Conservation (phyloP, 164 flowering plant species). For the Kalanchoe fedtschenkoi region DNA sequence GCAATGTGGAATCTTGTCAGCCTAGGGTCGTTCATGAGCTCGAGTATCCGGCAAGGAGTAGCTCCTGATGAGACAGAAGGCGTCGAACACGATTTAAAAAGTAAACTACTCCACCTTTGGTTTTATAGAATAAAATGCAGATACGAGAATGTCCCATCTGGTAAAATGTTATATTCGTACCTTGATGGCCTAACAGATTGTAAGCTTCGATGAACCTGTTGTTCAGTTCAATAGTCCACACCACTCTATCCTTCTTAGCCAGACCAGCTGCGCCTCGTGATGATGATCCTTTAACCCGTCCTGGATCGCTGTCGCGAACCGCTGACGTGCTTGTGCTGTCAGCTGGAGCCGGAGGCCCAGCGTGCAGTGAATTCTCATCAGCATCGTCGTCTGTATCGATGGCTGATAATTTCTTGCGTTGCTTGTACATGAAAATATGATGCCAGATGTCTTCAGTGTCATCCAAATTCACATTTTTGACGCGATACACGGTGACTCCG, state of each 20-base stretch:
- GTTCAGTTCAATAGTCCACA: conserved; percentile 16
- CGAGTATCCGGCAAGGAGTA: conserved; percentile 3
- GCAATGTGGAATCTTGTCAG: conserved; percentile 4
- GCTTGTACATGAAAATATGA: conserved; percentile 5
- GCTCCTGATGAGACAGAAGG: conserved; percentile 2
- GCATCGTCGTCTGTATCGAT: neutral
- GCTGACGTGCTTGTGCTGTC: neutral
- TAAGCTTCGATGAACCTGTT: conserved; percentile 14
- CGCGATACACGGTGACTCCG: conserved; percentile 6
- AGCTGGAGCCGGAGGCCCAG: neutral
- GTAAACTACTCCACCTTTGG: neutral
- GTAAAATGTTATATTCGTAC: conserved; percentile 8
- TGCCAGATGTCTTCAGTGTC: conserved; percentile 10
- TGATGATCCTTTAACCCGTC: neutral
- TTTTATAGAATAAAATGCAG: neutral
- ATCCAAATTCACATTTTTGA: conserved; percentile 9
- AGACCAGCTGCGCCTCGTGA: neutral
- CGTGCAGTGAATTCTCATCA: neutral
- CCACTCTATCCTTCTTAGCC: conserved; percentile 12
- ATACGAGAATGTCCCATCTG: neutral
- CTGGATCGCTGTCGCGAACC: neutral
- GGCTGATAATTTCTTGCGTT: neutral
- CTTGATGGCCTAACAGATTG: conserved; percentile 7
- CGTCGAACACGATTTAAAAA: too few relatives aligned
- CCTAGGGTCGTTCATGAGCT: conserved; percentile 6